Percentiles rank a stretch among this genome's conserved stretches.
phyloP scores from a whole-genome alignment of 257 asterid species.

The Pogostemon cablin region DNA sequence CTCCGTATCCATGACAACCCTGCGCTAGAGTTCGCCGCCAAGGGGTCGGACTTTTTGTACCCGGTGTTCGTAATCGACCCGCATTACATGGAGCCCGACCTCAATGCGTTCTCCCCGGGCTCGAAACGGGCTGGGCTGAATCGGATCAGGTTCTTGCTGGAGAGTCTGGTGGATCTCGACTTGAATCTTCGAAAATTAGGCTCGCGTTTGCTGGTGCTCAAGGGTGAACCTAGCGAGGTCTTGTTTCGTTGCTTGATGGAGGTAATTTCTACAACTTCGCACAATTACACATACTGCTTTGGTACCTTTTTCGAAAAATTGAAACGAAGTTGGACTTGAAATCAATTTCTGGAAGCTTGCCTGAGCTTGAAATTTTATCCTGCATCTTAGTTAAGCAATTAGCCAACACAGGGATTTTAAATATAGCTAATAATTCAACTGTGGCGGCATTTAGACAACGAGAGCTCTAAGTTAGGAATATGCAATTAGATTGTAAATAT shows the following conservation, averaged over 20 bases:
- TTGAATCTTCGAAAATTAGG: slow-evolving; percentile 63
- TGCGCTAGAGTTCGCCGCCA: slow-evolving; percentile 75
- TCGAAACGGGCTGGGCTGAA: slow-evolving; percentile 80
- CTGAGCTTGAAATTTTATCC: background rate
- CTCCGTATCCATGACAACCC: slow-evolving; percentile 93
- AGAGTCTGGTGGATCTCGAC: slow-evolving; percentile 81
- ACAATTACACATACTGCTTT: background rate
- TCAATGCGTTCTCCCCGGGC: slow-evolving; percentile 64
- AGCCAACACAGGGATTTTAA: background rate
- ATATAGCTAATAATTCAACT: background rate
- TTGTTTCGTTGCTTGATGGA: slow-evolving; percentile 70
- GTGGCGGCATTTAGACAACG: background rate
- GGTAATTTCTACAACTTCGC: slow-evolving; percentile 39
- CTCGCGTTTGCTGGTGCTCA: slow-evolving; percentile 83
- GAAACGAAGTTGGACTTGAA: background rate
- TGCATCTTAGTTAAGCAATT: background rate
- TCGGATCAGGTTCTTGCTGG: slow-evolving; percentile 76
- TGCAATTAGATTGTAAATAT: slow-evolving; percentile 9
- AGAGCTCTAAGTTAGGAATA: slow-evolving; percentile 10
- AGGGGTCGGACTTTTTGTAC: slow-evolving; percentile 52
- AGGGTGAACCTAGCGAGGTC: slow-evolving; percentile 80
- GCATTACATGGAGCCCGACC: slow-evolving; percentile 90
- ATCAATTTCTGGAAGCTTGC: slow-evolving; percentile 17
- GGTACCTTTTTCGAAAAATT: background rate
- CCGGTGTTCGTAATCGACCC: slow-evolving; percentile 96